Evolutionary conservation across 495 filamentous ascomycete genomes (phyloP), one percentile per base, ranked within the genome.

Genomic region (Penicillium argentinense): DNA sequence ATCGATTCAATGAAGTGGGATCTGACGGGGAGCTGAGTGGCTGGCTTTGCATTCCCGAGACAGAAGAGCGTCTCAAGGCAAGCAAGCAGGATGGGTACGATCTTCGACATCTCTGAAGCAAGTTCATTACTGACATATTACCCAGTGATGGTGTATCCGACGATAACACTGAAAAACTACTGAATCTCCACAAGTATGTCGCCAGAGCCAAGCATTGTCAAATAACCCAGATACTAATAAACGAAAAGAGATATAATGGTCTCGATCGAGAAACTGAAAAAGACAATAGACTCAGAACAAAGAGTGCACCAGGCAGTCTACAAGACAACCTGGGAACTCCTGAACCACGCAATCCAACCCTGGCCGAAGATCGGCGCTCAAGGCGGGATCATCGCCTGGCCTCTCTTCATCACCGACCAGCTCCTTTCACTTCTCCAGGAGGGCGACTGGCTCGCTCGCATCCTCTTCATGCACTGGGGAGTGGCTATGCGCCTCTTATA

Each of bases 311-410:
- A 51, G 45, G 39, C 33, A 0, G 32, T 50, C 1, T 68, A 68
- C 28, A 50, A 27, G 12, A 28, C 37, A 11, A 67, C 60, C 2
- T 73, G 61, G 62, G 49, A 63, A 5, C 53, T 62, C 5, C 39
- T 71, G 0, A 39, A 62, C 1, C 60, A 66, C 3, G 57, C 59
- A 11, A 47, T 69, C 36, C 51, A 62, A 23, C 59, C 57, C 12
- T 72, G 69, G 66, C 69, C 69, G 1, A 51, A 60, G 13, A 57
- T 59, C 1, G 56, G 60, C 9, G 38, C 50, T 5, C 49, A 66
- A 8, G 69, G 69, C 11, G 69, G 69, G 9, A 41, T 66, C 13
- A 62, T 71, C n/a, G 59, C 66, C 9, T 71, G 62, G 55, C 69
- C 69, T 0, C 54, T 71, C 9, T 60, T 64, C 16, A 57, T 73